Evolutionary conservation across 352 stramenopile species (phyloP).

Genomic region (Globisporangium mamillatum): DNA sequence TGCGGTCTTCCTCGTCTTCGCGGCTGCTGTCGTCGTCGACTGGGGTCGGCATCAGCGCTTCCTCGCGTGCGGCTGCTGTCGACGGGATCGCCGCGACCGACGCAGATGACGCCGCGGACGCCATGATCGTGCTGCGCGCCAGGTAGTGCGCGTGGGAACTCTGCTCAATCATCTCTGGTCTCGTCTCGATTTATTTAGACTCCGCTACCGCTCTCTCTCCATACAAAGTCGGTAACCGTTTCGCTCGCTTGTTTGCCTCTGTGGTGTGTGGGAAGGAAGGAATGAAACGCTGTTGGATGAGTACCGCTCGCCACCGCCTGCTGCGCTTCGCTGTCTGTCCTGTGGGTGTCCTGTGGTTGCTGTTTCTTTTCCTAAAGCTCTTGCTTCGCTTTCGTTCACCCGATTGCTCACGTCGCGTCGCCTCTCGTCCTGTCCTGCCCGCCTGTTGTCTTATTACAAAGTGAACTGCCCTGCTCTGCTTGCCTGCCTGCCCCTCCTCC

Average conservation of each 20-base stretch:
- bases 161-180: slow-evolving; percentile 16
- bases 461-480: background rate
- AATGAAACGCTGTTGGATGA: background rate
- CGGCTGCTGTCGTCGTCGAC: slow-evolving; percentile 17
- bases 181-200: background rate
- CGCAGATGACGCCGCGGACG: slow-evolving; percentile 2
- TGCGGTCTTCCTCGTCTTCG: slow-evolving; percentile 28
- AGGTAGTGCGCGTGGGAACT: slow-evolving; percentile 11
- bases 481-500: background rate
- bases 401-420: background rate
- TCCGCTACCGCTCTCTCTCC: background rate
- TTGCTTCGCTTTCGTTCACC: background rate
- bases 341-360: background rate
- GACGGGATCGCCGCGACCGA: slow-evolving; percentile 10
- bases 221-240: slow-evolving; percentile 3
- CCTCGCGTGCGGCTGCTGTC: slow-evolving; percentile 15
- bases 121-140: slow-evolving; percentile 5
- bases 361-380: background rate
- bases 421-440: slow-evolving; percentile 6
- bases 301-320: background rate
- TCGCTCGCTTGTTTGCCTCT: background rate
- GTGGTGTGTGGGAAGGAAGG: background rate
- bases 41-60: slow-evolving; percentile 12
- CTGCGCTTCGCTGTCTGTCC: background rate
- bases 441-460: slow-evolving; percentile 6